Base-by-base conservation (phyloP, 106 monocot genomes). In the Allium sativum region DNA sequence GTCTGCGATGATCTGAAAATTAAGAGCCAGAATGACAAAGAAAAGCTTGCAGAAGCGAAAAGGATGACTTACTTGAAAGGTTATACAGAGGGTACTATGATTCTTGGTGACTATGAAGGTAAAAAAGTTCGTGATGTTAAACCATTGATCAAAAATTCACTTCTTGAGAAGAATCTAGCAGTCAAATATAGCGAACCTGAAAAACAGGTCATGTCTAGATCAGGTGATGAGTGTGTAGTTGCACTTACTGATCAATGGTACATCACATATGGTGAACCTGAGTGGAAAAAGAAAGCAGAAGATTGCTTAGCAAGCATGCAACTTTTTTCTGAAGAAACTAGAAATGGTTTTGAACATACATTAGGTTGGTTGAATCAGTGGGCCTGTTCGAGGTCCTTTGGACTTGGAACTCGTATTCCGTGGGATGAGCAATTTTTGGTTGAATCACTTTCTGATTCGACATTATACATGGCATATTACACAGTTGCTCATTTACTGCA, bases 351-450 rank as follows among this genome's bases (percentile, higher is more conserved):
- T 61, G 89, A 81, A 64, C 89, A 93, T 61, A 93, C 93, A 19
- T 44, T 93, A 67, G 67, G 85, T 64, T 93, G 93, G 93, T 63
- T 93, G 67, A 93, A 89, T 73, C 93, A 93, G 72, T 93, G 93
- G 93, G 93, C 93, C n/a, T 93, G 93, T 58, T 93, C 93, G 16
- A 74, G 93, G 12, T 93, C 93, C 44, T 93, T 89, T 74, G 93
- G 93, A n/a, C 85, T 93, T 47, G 93, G 93, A 42, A 93, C 93
- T 48, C 77, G 74, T 18, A 72, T 93, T 70, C 93, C 93, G 3
- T 93, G 93, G 93, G 93, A 93, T 44, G 85, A 85, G 48, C 78
- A 93, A 13, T 93, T 89, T 65, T 75, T 93, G 46, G 93, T 93
- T 0, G 93, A 93, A 65, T 93, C 89, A 44, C 83, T 93, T 48